These are phyloP conservation scores for Decorospora gaudefroyi DNA, from an alignment of 2,329 filamentous ascomycete species.

Conservation along the genomic window DNA sequence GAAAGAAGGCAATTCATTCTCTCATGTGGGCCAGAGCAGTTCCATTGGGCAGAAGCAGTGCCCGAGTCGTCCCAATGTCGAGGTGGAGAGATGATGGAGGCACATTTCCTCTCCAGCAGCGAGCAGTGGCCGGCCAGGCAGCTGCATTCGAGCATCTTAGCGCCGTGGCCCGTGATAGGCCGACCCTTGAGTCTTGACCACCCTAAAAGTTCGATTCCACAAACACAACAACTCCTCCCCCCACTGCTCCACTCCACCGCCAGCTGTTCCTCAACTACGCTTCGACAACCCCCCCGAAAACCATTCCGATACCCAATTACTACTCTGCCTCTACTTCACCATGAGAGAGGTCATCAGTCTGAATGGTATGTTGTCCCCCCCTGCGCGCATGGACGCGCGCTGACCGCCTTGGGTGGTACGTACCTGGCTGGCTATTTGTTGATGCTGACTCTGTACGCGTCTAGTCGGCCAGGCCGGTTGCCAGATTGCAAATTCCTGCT, in stretches of 20 bases:
- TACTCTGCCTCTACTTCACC: constrained; percentile 52
- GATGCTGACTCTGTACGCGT: constrained; percentile 60
- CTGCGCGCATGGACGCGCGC: constrained; percentile 46
- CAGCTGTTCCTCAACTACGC: constrained; percentile 28
- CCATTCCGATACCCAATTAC: constrained; percentile 42
- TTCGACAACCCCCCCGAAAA: constrained; percentile 30
- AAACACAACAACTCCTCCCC: constrained; percentile 30
- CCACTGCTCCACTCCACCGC: constrained; percentile 23
- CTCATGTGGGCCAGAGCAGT: constrained; percentile 23
- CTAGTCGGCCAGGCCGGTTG: constrained; percentile 99
- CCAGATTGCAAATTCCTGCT: constrained; percentile 99
- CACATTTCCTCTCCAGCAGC: too few relatives aligned
- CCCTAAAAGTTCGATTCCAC: constrained; percentile 22
- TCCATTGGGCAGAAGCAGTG: constrained; percentile 16
- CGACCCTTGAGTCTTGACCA: constrained; percentile 1
- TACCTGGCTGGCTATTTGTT: constrained; percentile 26
- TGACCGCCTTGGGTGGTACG: constrained; percentile 49
- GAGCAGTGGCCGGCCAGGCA: constrained; percentile 15
- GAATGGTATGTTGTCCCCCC: constrained; percentile 78
- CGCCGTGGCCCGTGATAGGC: constrained; percentile 16
- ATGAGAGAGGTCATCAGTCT: constrained; percentile 99
- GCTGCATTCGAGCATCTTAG: constrained; percentile 12
- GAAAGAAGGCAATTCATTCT: constrained; percentile 1
- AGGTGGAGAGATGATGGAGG: neutral
- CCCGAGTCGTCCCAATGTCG: constrained; percentile 1